Evolutionary conservation across 495 filamentous ascomycete genomes (phyloP).

Genomic region (Xylaria sp.): DNA sequence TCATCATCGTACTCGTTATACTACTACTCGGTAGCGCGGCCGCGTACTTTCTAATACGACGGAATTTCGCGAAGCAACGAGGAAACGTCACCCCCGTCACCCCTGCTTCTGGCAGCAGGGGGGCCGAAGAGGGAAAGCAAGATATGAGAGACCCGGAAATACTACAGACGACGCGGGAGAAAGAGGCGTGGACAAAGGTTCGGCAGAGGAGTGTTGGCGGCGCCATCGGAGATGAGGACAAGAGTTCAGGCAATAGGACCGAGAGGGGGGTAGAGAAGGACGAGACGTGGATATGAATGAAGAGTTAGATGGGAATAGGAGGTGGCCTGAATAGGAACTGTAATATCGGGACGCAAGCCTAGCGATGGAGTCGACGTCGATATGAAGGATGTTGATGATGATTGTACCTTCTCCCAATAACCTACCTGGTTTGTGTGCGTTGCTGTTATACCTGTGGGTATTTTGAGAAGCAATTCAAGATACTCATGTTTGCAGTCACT

Average conservation of each 20-base stretch:
- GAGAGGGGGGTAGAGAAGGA: neutral
- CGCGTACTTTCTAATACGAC: neutral
- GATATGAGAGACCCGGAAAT: neutral
- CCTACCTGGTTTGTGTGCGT: neutral
- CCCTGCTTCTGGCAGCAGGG: too few relatives aligned
- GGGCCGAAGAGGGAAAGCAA: neutral
- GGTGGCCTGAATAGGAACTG: neutral
- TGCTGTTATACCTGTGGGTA: neutral
- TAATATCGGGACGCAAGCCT: neutral
- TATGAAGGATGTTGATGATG: neutral
- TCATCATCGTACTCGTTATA: slow-evolving; percentile 6
- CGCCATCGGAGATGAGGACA: neutral
- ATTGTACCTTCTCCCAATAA: neutral
- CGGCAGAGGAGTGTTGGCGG: neutral
- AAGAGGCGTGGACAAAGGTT: neutral
- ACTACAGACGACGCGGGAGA: neutral
- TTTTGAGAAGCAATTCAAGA: neutral
- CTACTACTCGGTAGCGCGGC: neutral
- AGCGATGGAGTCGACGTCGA: neutral
- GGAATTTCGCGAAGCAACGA: neutral
- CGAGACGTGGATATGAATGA: neutral
- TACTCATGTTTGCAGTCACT: neutral
- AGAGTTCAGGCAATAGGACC: neutral
- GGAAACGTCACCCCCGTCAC: neutral
- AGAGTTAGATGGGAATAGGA: neutral